A percentile compares a stretch with the other conserved stretches of the same genome.
Evolutionary conservation across 169 alveolate genomes (phyloP).

Genomic region (Cyclospora cayetanensis): DNA sequence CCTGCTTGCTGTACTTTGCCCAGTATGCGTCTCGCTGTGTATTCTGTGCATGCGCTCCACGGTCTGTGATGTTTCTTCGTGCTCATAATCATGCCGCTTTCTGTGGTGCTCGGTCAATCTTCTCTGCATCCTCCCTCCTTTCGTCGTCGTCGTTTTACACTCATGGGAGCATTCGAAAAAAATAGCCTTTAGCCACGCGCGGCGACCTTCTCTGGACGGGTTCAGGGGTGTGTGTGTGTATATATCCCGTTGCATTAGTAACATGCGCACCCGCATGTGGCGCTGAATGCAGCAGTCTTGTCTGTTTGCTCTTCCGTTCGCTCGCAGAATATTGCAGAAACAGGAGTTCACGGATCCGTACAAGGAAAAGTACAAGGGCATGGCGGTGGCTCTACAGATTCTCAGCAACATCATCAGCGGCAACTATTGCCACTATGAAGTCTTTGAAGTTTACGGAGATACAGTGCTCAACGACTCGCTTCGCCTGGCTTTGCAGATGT

Average conservation of each 20-base stretch:
- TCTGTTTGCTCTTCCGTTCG: not conserved
- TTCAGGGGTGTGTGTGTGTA: no score
- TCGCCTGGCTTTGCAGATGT: conserved; percentile 88
- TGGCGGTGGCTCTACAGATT: conserved; percentile 88
- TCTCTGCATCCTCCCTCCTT: no score
- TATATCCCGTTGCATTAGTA: no score
- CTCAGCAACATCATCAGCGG: conserved; percentile 92
- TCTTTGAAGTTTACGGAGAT: conserved; percentile 93
- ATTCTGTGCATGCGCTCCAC: not conserved
- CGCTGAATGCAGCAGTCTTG: not conserved
- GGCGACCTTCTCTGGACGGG: no score
- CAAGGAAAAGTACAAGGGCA: conserved; percentile 92
- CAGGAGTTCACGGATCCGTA: conserved; percentile 86
- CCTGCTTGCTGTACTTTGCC: no score
- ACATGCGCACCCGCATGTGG: no score
- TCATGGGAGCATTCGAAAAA: no score
- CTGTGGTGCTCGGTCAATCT: no score
- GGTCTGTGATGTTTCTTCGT: not conserved
- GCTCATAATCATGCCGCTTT: no score
- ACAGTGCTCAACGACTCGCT: conserved; percentile 90
- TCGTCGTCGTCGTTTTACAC: no score
- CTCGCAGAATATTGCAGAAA: conserved; percentile 78
- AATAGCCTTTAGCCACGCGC: no score
- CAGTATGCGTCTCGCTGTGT: no score
- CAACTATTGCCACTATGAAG: conserved; percentile 92